Base-by-base conservation (phyloP, 192 early-diverging fungal genomes). In the Dimargaris xerosporica region DNA sequence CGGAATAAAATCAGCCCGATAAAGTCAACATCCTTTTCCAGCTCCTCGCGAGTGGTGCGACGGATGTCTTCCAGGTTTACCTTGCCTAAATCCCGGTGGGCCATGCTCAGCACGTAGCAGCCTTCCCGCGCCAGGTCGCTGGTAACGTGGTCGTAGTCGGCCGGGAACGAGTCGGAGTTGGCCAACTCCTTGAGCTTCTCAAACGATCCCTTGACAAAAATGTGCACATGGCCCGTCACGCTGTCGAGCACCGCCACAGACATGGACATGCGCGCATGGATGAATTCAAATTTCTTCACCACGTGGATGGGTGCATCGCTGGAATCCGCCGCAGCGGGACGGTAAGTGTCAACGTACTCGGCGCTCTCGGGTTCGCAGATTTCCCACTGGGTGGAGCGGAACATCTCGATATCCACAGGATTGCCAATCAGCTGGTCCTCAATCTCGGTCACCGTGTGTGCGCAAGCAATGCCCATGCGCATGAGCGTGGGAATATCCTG, bases 51-150 rank as follows among this genome's bases (percentile, higher is more conserved):
- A 25, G 65, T 64, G 66, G 68, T 67, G 26, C 71, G 43, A 19
- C 65, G 65, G 43, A 82, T 54, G 16, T 66, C 44, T 12, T 72
- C 71, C 34, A 78, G 54, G 17, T 78, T 63, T 34, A 71, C 73
- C 50, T 75, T 69, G 47, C 71, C 62, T 29, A 85, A 62, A 28
- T 78, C 68, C 60, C 71, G 67, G 54, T 79, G 72, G 34, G 85
- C 85, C 28, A 89, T 65, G 5, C 82, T 80, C 44, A 91, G 69
- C 42, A 89, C 87, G 64, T 91, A 91, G 69, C 84, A 81, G 15
- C 89, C 89, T 39, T 84, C 71, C 19, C 72, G 70, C 9, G 89
- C 86, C 42, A 84, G 73, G 21, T 69, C 63, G 60, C 68, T 67
- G 46, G 84, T 78, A 5, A 69, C 68, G 3, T 12, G 28, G 54